phyloP scores from a whole-genome alignment of 169 alveolate genomes.

The Plasmodium vinckei region DNA sequence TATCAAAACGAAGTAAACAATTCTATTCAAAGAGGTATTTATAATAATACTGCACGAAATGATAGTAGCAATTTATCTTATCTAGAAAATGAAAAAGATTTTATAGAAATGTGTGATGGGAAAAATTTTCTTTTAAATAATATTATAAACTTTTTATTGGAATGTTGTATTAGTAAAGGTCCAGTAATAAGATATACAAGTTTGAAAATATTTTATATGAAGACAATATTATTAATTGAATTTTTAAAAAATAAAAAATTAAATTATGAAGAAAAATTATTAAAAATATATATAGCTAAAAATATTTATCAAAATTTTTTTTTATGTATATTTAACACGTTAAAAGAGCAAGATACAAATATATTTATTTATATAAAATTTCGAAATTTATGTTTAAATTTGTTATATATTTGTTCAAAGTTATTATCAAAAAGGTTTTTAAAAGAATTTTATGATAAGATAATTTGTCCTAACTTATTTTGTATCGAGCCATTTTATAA shows the following conservation, averaged over 20 bases:
- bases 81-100: constrained; percentile 49
- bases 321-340: constrained; percentile 34
- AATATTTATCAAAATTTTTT: constrained; percentile 58
- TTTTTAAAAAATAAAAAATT: constrained; percentile 22
- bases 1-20: not conserved
- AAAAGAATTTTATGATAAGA: constrained; percentile 60
- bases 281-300: constrained; percentile 42
- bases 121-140: constrained; percentile 50
- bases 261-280: constrained; percentile 37
- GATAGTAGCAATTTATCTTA: not conserved
- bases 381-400: constrained; percentile 44
- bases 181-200: constrained; percentile 49
- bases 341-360: constrained; percentile 69
- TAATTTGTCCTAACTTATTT: constrained; percentile 8
- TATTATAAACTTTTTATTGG: constrained; percentile 63
- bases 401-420: constrained; percentile 52
- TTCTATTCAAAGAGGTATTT: not conserved
- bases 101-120: constrained; percentile 33
- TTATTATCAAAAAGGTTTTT: constrained; percentile 18
- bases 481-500: constrained; percentile 28
- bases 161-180: constrained; percentile 62
- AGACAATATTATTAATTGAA: constrained; percentile 31
- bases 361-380: constrained; percentile 52
- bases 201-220: constrained; percentile 33
- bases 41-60: not conserved